A percentile compares a stretch with the other conserved stretches of the same genome.
Evolutionary conservation across 1,284 basidiomycete species (phyloP).

Genomic region (Moesziomyces globuligerus): DNA sequence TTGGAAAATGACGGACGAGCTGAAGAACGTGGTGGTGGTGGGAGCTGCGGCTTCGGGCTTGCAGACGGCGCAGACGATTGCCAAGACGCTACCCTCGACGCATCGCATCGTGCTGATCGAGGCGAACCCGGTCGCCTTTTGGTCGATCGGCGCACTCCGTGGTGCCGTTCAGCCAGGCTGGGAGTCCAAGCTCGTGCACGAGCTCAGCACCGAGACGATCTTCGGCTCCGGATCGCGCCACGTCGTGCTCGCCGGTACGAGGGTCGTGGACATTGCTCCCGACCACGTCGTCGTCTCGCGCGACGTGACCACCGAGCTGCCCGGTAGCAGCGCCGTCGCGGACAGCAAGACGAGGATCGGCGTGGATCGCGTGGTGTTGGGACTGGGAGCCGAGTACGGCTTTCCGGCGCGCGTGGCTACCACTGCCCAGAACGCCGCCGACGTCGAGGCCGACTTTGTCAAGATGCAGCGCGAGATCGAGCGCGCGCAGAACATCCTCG

Average conservation of each 20-base stretch:
- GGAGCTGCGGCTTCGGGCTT: slow-evolving; percentile 47
- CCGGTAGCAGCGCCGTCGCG: background rate
- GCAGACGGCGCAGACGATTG: slow-evolving; percentile 59
- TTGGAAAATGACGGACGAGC: background rate
- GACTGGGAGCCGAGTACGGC: slow-evolving; percentile 33
- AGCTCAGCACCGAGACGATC: slow-evolving; percentile 14
- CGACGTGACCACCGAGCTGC: slow-evolving; percentile 8
- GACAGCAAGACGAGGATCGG: slow-evolving; percentile 11
- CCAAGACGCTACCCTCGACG: slow-evolving; percentile 62
- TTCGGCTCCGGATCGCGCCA: slow-evolving; percentile 27
- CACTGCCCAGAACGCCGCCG: slow-evolving; percentile 8
- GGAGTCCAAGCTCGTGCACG: slow-evolving; percentile 32
- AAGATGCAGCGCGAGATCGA: slow-evolving; percentile 33
- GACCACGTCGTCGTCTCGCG: slow-evolving; percentile 25
- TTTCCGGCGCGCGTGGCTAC: slow-evolving; percentile 27
- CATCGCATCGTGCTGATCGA: slow-evolving; percentile 70
- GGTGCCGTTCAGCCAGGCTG: slow-evolving; percentile 68
- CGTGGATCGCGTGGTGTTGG: slow-evolving; percentile 32
- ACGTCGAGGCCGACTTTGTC: slow-evolving; percentile 23
- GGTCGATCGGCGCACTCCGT: slow-evolving; percentile 67
- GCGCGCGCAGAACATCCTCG: slow-evolving; percentile 36
- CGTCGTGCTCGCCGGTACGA: slow-evolving; percentile 17
- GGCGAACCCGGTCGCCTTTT: slow-evolving; percentile 66
- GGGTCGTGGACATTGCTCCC: slow-evolving; percentile 16
- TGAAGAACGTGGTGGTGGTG: slow-evolving; percentile 51